Conservation (phyloP, 345 rosid genomes). For the Raphanus raphanistrum region DNA sequence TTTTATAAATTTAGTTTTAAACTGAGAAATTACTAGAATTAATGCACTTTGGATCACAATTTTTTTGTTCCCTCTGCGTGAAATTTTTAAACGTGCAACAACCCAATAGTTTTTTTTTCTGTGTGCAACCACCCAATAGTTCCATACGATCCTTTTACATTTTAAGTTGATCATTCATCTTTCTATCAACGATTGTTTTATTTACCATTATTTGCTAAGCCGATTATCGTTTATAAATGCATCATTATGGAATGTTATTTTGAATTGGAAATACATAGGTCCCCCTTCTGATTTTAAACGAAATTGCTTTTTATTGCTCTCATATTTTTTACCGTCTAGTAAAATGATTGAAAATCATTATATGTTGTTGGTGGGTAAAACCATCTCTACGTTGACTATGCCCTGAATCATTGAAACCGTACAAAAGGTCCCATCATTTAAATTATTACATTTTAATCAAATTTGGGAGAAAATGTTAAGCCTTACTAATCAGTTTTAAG, state of each 20-base stretch:
- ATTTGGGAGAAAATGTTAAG: not conserved
- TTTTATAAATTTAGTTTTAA: not conserved
- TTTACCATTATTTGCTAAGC: not conserved
- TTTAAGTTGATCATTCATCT: not conserved
- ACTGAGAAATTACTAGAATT: not conserved
- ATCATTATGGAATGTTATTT: not conserved
- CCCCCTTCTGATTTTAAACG: not conserved
- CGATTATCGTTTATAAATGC: not conserved
- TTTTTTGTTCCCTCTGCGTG: not conserved
- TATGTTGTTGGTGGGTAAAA: constrained; percentile 20
- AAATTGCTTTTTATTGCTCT: not conserved
- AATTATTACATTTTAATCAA: not conserved
- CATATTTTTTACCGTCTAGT: not conserved
- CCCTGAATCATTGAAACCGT: constrained; percentile 7
- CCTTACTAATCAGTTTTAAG: not conserved
- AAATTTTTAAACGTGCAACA: not conserved
- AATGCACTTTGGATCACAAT: not conserved
- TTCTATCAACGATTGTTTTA: not conserved
- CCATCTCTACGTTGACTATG: constrained; percentile 12
- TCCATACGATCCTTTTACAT: too few relatives aligned
- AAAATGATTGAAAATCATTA: constrained; percentile 26
- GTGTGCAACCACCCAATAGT: too few relatives aligned
- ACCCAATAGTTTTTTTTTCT: too few relatives aligned
- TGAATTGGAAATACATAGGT: not conserved
- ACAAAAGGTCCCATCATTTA: not conserved